Base-by-base conservation (phyloP, 768 basidiomycete species). In the Kwoniella heveanensis region DNA sequence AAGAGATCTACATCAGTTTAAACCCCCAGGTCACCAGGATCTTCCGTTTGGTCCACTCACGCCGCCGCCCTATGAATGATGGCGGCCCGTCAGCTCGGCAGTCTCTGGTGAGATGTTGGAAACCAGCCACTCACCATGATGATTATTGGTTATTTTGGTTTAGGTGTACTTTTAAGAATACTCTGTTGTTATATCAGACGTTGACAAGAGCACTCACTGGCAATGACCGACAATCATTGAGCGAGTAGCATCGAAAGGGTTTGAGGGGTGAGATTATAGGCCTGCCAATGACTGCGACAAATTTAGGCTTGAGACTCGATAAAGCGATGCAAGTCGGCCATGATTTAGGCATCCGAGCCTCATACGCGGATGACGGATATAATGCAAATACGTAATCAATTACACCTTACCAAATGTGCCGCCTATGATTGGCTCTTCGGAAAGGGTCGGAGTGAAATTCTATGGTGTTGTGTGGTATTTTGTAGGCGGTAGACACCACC, bases 11-110 rank as follows among this genome's bases (percentile, higher is more conserved):
- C 7, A 37, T 22, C 22, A 24, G 39, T 39, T 21, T 32, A 55
- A 22, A 22, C 6, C 13, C 9, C 26, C 9, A 15, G 4, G 24
- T 60, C 17, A 9, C 19, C 39, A 44, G 15, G 10, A 4, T 44
- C 39, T 19, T 44, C 39, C 39, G 6, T 3, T 17, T 44, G 39
- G 3, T 12, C 3, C 1, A 69, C 68, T 54, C 55, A 69, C 68
- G 44, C 68, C 68, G 54, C 68, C 68, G 51, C 68, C 68, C 68
- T 69, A 46, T 13, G 17, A 24, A 17, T 4, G 3, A 19, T 48
- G 25, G 9, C 27, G 54, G 0, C 13, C n/a, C 3, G 44, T 56
- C 32, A 51, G 61, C 48, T 0, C 21, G 4, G n/a, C 1, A 29
- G 1, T 27, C 17, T 0, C 6, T 19, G 30, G 39, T 1, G 22